These are phyloP conservation scores for Echinochloa phyllopogon DNA, from an alignment of 176 grass and related monocot species.

Conservation along the genomic window DNA sequence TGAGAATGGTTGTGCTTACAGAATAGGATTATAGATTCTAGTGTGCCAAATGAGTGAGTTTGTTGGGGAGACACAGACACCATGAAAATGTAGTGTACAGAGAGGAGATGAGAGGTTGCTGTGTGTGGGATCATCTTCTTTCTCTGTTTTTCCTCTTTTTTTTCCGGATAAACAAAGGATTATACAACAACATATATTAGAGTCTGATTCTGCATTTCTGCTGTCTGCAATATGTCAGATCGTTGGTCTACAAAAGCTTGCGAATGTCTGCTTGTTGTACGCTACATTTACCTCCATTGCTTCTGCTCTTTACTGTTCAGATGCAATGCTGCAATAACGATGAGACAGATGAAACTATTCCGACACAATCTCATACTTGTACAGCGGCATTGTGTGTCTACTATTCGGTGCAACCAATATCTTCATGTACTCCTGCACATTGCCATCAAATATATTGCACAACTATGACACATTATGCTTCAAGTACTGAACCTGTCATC, in stretches of 20 bases:
- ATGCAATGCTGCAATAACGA: conserved; percentile 13
- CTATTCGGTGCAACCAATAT: not conserved
- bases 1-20: not conserved
- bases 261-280: conserved; percentile 21
- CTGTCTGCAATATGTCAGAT: not conserved
- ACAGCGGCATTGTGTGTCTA: not conserved
- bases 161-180: conserved; percentile 22
- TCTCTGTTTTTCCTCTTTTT: not conserved
- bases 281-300: not conserved
- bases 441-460: not conserved
- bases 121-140: conserved; percentile 6
- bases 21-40: not conserved
- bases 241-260: conserved; percentile 9
- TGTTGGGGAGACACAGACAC: conserved; percentile 17
- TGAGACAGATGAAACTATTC: not conserved
- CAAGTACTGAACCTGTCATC: not conserved
- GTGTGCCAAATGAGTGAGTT: conserved; percentile 3
- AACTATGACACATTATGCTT: not conserved
- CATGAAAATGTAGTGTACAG: not conserved
- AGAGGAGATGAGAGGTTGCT: conserved; percentile 4
- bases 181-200: not conserved
- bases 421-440: conserved; percentile 12
- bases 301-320: not conserved
- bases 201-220: conserved; percentile 5
- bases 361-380: not conserved